Percentiles rank a stretch among this genome's conserved stretches.
These are phyloP conservation scores for Kingdonia uniflora DNA, from an alignment of 164 flowering plant genomes.

Conservation along the genomic window DNA sequence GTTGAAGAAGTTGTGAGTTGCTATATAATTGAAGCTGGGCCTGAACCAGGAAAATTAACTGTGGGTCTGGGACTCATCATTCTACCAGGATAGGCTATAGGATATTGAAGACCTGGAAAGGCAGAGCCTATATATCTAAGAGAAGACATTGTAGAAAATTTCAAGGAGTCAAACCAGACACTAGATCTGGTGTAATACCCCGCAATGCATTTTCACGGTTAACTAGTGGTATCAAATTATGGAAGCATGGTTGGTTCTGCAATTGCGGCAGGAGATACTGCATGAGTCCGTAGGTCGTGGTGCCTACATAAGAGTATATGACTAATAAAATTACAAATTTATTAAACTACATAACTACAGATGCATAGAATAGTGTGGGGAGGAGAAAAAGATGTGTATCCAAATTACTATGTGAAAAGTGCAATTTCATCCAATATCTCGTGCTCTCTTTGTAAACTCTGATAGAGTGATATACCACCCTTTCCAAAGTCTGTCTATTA, in stretches of 20 bases:
- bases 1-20: constrained; percentile 45
- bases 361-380: too few relatives aligned
- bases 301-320: constrained; percentile 40
- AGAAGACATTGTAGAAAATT: constrained; percentile 52
- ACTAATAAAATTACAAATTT: neutral
- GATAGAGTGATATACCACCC: too few relatives aligned
- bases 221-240: constrained; percentile 52
- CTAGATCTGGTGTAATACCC: constrained; percentile 47
- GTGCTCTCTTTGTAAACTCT: too few relatives aligned
- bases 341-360: too few relatives aligned
- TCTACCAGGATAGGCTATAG: constrained; percentile 70
- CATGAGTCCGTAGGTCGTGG: constrained; percentile 90
- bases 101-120: constrained; percentile 67
- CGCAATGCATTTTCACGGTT: constrained; percentile 69
- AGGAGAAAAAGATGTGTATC: too few relatives aligned
- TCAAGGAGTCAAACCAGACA: constrained; percentile 51
- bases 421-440: too few relatives aligned
- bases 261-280: constrained; percentile 67
- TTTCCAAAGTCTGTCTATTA: too few relatives aligned
- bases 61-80: constrained; percentile 54
- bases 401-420: too few relatives aligned
- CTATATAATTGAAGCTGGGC: constrained; percentile 30
- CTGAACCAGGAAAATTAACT: constrained; percentile 48
- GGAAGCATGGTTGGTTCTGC: constrained; percentile 76
- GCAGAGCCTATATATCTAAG: constrained; percentile 59